These are phyloP conservation scores for Selaginella moellendorffii DNA, from an alignment of 75 land plant genomes.

Conservation along the genomic window DNA sequence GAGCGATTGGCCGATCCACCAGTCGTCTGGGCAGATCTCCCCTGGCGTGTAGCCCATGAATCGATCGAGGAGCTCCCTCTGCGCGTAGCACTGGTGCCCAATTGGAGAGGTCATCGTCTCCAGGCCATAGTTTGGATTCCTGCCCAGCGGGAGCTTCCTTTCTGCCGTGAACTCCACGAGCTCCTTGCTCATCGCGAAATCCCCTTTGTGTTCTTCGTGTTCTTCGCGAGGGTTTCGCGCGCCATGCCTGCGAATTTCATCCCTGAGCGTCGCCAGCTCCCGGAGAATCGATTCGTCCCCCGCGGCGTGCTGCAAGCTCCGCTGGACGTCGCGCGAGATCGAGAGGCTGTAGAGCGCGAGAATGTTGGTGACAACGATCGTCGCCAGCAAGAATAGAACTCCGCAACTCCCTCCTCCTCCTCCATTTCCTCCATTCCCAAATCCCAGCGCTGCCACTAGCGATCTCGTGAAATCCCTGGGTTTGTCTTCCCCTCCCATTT, in stretches of 20 bases:
- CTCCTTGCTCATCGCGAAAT: too few relatives aligned
- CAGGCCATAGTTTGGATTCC: not conserved
- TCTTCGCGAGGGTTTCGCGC: not conserved
- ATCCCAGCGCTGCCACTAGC: too few relatives aligned
- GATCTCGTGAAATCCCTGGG: too few relatives aligned
- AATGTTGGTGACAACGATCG: constrained; percentile 3
- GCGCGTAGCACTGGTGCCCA: not conserved
- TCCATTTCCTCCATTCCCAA: too few relatives aligned
- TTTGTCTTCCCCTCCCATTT: too few relatives aligned
- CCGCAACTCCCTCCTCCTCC: too few relatives aligned
- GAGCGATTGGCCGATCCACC: not conserved
- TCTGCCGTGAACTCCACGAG: not conserved
- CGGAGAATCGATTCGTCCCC: not conserved
- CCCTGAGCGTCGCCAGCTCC: constrained; percentile 3
- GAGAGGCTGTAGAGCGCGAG: constrained; percentile 6
- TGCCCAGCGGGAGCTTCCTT: not conserved
- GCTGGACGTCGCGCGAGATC: not conserved
- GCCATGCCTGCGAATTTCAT: not conserved
- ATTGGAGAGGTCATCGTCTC: not conserved
- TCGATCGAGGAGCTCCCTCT: not conserved
- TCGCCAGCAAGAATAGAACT: not conserved
- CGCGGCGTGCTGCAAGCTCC: not conserved
- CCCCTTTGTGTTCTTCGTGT: not conserved
- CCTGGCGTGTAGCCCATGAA: not conserved
- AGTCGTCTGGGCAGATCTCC: constrained; percentile 8